phyloP scores from a whole-genome alignment of 805 yeast species.

The Zygoascus ofunaensis region DNA sequence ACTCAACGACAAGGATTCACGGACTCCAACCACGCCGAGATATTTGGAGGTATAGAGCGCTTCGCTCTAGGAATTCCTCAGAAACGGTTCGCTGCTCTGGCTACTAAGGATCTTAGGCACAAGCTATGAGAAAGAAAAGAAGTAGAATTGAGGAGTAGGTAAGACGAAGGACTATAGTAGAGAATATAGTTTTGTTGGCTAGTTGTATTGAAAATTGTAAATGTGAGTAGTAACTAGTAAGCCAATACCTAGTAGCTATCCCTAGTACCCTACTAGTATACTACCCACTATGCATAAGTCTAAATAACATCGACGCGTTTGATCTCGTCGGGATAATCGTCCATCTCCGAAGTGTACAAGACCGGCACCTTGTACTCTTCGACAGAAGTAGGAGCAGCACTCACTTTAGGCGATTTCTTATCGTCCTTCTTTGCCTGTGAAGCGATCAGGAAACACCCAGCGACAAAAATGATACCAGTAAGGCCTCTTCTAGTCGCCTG shows the following conservation, averaged over 20 bases:
- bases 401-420: conserved; percentile 9
- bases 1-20: conserved; percentile 31
- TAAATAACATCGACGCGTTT: conserved; percentile 30
- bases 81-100: conserved; percentile 47
- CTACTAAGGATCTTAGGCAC: conserved; percentile 48
- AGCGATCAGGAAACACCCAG: conserved; percentile 48
- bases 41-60: conserved; percentile 54
- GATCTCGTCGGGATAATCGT: conserved; percentile 12
- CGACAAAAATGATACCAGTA: conserved; percentile 59
- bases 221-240: too few relatives aligned
- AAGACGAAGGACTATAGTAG: too few relatives aligned
- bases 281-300: too few relatives aligned
- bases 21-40: conserved; percentile 55
- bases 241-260: too few relatives aligned
- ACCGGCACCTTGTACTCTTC: conserved; percentile 24
- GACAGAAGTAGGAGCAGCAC: conserved; percentile 6
- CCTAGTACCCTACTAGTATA: too few relatives aligned
- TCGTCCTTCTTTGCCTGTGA: conserved; percentile 27
- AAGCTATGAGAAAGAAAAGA: conserved; percentile 37
- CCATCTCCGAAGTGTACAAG: conserved; percentile 21
- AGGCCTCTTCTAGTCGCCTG: conserved; percentile 84
- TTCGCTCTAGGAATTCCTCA: conserved; percentile 75
- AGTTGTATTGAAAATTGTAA: too few relatives aligned
- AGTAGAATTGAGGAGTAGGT: background rate
- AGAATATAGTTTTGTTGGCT: too few relatives aligned